Percentiles rank a stretch among this genome's conserved stretches.
Conservation (phyloP, 2,329 filamentous ascomycete genomes). For the Stemphylium lycopersici region DNA sequence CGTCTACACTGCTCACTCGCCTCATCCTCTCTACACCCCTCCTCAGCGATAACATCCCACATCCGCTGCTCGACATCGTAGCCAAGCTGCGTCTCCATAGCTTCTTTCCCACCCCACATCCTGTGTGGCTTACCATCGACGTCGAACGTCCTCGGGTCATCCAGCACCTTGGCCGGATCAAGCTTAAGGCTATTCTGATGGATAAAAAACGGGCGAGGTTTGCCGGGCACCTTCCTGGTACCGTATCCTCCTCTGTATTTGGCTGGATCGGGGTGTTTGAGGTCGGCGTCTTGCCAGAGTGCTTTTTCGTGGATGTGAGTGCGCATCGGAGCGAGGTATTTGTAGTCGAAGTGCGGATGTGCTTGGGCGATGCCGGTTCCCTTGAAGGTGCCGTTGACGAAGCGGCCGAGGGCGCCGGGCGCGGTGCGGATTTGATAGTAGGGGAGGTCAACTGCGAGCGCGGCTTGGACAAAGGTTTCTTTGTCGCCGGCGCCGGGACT, state of each 20-base stretch:
- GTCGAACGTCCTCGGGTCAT: constrained; percentile 11
- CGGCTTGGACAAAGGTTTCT: constrained; percentile 57
- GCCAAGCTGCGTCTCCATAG: constrained; percentile 23
- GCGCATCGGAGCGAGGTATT: constrained; percentile 22
- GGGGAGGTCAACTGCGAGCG: constrained; percentile 49
- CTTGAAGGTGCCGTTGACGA: constrained; percentile 16
- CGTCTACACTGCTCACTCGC: constrained; percentile 18
- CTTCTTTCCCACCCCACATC: constrained; percentile 28
- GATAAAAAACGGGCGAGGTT: constrained; percentile 25
- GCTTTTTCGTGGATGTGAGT: constrained; percentile 20
- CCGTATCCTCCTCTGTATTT: constrained; percentile 5
- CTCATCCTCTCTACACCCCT: constrained; percentile 25
- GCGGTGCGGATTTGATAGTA: constrained; percentile 51
- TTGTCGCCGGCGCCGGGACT: constrained; percentile 56
- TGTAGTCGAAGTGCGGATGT: constrained; percentile 28
- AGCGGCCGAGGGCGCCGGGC: constrained; percentile 40
- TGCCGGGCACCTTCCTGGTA: constrained; percentile 5
- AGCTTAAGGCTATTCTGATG: constrained; percentile 32
- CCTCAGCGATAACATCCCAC: constrained; percentile 31
- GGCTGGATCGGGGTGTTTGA: background rate
- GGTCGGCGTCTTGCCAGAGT: constrained; percentile 16
- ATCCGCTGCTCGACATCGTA: constrained; percentile 33
- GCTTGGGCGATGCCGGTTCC: constrained; percentile 26
- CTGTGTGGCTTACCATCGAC: constrained; percentile 17
- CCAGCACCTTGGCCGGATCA: constrained; percentile 20